A percentile compares a stretch with the other conserved stretches of the same genome.
phyloP scores from a whole-genome alignment of 805 yeast species.

The Candida dendrica region DNA sequence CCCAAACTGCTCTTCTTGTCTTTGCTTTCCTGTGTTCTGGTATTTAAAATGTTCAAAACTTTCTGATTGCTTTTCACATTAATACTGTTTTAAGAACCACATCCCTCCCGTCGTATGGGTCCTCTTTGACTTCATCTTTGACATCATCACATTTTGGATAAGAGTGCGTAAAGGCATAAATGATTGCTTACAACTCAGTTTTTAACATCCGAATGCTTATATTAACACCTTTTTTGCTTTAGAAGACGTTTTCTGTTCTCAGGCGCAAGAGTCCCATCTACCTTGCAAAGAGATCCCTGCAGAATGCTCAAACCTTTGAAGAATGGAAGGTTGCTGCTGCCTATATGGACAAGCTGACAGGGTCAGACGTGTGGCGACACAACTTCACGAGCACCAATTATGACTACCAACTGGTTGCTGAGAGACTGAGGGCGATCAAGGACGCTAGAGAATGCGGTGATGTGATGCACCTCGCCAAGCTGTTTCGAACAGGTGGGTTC shows the following conservation, averaged over 20 bases:
- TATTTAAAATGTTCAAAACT: slow-evolving; percentile 2
- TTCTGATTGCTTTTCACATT: background rate
- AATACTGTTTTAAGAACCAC: slow-evolving; percentile 21
- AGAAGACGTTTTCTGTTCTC: slow-evolving; percentile 16
- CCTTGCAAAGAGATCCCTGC: slow-evolving; percentile 41
- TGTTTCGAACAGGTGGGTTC: slow-evolving; percentile 70
- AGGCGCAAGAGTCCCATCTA: slow-evolving; percentile 35
- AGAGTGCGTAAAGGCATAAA: slow-evolving; percentile 6
- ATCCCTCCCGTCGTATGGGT: slow-evolving; percentile 36
- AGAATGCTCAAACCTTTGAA: slow-evolving; percentile 47
- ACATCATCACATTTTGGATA: slow-evolving; percentile 36
- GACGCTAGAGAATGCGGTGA: slow-evolving; percentile 54
- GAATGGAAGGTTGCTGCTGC: slow-evolving; percentile 62
- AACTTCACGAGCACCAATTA: slow-evolving; percentile 76
- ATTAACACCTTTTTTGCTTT: background rate
- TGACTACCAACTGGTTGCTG: slow-evolving; percentile 77
- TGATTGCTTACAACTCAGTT: too few relatives aligned
- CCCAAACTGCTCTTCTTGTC: slow-evolving; percentile 10
- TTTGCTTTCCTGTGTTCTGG: slow-evolving; percentile 10
- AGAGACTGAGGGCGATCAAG: slow-evolving; percentile 55
- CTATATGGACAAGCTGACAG: slow-evolving; percentile 42
- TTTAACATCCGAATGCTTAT: too few relatives aligned
- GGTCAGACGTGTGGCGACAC: slow-evolving; percentile 66
- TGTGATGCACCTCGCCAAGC: slow-evolving; percentile 48
- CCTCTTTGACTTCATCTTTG: slow-evolving; percentile 31